These are phyloP conservation scores for Coemansia sp. DNA, from an alignment of 192 early-diverging fungal genomes.

Conservation along the genomic window DNA sequence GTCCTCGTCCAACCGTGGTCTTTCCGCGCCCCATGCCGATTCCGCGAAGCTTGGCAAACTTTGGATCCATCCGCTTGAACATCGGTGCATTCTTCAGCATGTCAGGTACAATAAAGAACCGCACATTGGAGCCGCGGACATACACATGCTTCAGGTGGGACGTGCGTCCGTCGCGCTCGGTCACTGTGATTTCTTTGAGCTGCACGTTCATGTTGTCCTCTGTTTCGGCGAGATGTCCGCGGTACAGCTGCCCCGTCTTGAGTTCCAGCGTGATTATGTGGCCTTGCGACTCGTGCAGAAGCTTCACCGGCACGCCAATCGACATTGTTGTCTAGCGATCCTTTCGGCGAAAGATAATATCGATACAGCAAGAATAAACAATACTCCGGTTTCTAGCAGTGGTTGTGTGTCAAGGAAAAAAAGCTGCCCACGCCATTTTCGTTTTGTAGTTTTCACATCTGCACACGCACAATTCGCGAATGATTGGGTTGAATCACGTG, in stretches of 20 bases:
- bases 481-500: background rate
- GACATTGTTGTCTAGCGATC: conserved; percentile 57
- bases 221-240: conserved; percentile 90
- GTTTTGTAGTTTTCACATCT: too few relatives aligned
- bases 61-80: conserved; percentile 92
- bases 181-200: conserved; percentile 91
- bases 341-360: too few relatives aligned
- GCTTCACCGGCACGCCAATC: conserved; percentile 91
- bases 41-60: conserved; percentile 50
- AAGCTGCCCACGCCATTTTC: too few relatives aligned
- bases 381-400: too few relatives aligned
- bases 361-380: too few relatives aligned
- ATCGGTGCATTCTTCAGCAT: conserved; percentile 99
- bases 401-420: too few relatives aligned
- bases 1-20: conserved; percentile 12
- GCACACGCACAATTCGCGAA: background rate
- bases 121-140: conserved; percentile 87
- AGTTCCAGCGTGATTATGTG: conserved; percentile 96
- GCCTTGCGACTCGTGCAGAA: conserved; percentile 96
- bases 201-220: conserved; percentile 99
- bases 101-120: conserved; percentile 97
- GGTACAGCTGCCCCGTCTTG: conserved; percentile 91
- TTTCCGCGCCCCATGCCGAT: conserved; percentile 56
- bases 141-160: conserved; percentile 95
- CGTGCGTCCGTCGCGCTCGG: conserved; percentile 86